These are phyloP conservation scores for Lolium rigidum DNA, from an alignment of 176 grass and related monocot species.

Conservation along the genomic window DNA sequence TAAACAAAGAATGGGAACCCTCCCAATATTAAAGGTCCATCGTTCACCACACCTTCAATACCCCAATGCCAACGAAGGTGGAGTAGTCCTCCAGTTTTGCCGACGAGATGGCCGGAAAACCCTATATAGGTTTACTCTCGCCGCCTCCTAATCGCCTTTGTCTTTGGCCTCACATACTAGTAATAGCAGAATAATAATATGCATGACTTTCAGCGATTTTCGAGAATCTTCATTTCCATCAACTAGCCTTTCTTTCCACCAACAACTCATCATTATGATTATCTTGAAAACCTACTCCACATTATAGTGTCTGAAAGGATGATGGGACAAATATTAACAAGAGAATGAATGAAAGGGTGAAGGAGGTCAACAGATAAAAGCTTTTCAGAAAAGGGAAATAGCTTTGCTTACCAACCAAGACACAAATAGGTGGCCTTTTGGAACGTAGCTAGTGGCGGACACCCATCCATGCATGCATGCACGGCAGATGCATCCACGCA, in stretches of 20 bases:
- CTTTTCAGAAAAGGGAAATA: not conserved
- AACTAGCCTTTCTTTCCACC: not conserved
- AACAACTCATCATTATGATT: too few relatives aligned
- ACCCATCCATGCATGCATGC: conserved; percentile 42
- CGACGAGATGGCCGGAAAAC: too few relatives aligned
- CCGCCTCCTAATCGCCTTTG: too few relatives aligned
- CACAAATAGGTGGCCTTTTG: conserved; percentile 33
- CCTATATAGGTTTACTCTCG: too few relatives aligned
- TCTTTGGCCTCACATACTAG: too few relatives aligned
- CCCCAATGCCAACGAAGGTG: too few relatives aligned
- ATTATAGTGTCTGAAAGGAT: not conserved
- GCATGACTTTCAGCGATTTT: too few relatives aligned
- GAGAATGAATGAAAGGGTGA: not conserved
- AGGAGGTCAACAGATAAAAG: not conserved
- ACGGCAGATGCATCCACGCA: conserved; percentile 26
- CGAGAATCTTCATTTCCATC: not conserved
- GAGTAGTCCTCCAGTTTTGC: too few relatives aligned
- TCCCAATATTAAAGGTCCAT: too few relatives aligned
- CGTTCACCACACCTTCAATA: too few relatives aligned
- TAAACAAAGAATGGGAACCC: too few relatives aligned
- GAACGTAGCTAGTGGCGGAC: conserved; percentile 44
- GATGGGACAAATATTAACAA: not conserved
- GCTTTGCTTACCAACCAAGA: conserved; percentile 45
- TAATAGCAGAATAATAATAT: too few relatives aligned
- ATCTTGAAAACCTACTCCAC: not conserved